phyloP scores from a whole-genome alignment of 352 stramenopile genomes.

The Pythium brassicae region DNA sequence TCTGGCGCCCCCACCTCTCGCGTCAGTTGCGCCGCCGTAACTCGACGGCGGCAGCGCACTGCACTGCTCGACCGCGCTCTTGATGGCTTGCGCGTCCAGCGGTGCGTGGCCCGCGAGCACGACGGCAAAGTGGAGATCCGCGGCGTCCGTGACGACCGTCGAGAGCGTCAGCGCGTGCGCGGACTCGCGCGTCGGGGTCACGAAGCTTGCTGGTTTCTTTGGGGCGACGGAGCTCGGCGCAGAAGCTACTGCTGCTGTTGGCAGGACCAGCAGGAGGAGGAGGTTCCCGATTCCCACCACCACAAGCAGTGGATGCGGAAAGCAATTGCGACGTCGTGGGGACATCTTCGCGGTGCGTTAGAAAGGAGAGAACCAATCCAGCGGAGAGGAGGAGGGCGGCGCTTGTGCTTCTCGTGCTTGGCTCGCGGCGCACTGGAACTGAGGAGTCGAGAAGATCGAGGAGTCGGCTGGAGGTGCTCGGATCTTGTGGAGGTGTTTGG shows the following conservation, averaged over 20 bases:
- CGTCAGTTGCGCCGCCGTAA: background rate
- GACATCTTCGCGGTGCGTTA: no score
- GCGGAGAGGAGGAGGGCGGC: no score
- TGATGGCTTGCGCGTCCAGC: constrained; percentile 45
- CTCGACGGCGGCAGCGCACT: background rate
- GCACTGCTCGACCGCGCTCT: constrained; percentile 30
- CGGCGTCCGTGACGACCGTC: constrained; percentile 66
- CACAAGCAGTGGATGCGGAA: no score
- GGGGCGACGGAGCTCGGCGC: background rate
- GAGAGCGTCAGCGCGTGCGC: constrained; percentile 53
- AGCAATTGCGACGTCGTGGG: no score
- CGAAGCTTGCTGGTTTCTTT: constrained; percentile 31
- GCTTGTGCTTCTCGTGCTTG: no score
- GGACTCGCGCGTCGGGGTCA: constrained; percentile 37
- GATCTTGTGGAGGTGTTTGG: background rate
- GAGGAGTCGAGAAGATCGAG: background rate
- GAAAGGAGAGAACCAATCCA: no score
- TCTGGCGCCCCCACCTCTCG: background rate
- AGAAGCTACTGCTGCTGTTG: background rate
- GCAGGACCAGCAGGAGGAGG: background rate
- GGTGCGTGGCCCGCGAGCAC: constrained; percentile 30
- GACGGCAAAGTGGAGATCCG: constrained; percentile 69
- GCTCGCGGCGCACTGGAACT: background rate
- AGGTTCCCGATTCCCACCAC: background rate
- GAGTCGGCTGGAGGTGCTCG: background rate